Evolutionary conservation across 495 filamentous ascomycete genomes (phyloP), one percentile per base, ranked within the genome.

Genomic region (Glonium stellatum): DNA sequence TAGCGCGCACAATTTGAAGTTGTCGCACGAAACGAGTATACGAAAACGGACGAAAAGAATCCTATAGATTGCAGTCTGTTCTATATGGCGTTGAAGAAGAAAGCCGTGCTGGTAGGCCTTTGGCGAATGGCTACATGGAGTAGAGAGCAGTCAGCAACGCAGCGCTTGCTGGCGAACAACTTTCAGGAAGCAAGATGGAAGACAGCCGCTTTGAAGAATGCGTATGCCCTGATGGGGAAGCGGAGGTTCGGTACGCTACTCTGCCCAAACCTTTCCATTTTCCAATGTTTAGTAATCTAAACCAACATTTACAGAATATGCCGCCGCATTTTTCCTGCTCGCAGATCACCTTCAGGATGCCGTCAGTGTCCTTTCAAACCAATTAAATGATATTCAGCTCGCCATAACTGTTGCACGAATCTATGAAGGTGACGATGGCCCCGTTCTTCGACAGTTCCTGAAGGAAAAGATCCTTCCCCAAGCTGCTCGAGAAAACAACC

Each of bases 71-170:
- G 95, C 74, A 87, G 86, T 61, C 73, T 99, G 15, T 92, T 86
- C 71, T 99, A 97, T 70, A 78, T 99, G 21, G 92, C 93, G 4
- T 78, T 97, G 21, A 81, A 80, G 58, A 99, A 96, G 78, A 99
- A 97, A 72, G 84, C 87, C 18, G 87, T 97, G 3, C 80, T 99
- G 4, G 79, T 95, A 55, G 93, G 91, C 1, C 81, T 99, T 5
- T 99, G 93, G 93, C 83, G 93, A 18, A 97, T 99, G 84, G 93
- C 95, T 18, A 79, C 78, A 39, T 93, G 93, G 90, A 85, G 93
- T 67, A 81, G 79, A 52, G 93, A 99, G 70, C 95, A 97, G 72
- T 74, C 65, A 9, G 80, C 85, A 0, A 99, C 93, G 9, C 81
- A 82, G 52, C 80, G 77, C 55, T 77, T 99, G 23, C 73, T 99